Conservation (phyloP, 306 rosid genomes). For the Cicer cuneatum region DNA sequence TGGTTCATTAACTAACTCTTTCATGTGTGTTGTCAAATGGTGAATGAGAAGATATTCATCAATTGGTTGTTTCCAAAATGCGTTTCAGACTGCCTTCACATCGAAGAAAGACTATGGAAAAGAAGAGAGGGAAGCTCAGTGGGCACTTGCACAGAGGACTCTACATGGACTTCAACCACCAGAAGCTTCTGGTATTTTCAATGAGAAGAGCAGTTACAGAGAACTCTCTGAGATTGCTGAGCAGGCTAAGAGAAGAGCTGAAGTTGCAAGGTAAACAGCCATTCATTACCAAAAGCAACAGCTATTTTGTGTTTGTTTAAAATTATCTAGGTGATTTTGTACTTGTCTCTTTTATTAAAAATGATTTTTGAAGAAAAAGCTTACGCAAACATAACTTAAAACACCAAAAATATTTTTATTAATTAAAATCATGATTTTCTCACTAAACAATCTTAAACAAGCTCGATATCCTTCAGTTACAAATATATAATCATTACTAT, state of each 20-base stretch:
- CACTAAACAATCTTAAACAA: no score
- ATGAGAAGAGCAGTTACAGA: constrained; percentile 86
- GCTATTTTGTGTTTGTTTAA: no score
- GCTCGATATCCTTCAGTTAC: background rate
- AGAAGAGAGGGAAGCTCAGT: constrained; percentile 96
- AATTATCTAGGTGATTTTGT: no score
- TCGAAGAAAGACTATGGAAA: constrained; percentile 98
- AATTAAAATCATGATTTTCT: no score
- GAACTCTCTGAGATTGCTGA: constrained; percentile 97
- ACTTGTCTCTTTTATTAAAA: no score
- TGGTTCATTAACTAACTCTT: background rate
- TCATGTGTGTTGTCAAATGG: constrained; percentile 9
- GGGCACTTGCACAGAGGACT: constrained; percentile 99
- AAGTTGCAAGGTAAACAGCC: constrained; percentile 82
- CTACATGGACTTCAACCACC: constrained; percentile 97
- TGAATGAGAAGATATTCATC: constrained; percentile 22
- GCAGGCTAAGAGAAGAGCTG: constrained; percentile 99
- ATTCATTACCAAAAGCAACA: no score
- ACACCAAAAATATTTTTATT: no score
- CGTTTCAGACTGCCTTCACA: constrained; percentile 91
- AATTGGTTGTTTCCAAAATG: constrained; percentile 37
- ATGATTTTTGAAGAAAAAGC: no score
- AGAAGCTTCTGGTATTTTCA: constrained; percentile 60
- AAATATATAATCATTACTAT: background rate
- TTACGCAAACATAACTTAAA: no score